Base-by-base conservation (phyloP, 345 rosid genomes). In the Rhodamnia rubescens region DNA sequence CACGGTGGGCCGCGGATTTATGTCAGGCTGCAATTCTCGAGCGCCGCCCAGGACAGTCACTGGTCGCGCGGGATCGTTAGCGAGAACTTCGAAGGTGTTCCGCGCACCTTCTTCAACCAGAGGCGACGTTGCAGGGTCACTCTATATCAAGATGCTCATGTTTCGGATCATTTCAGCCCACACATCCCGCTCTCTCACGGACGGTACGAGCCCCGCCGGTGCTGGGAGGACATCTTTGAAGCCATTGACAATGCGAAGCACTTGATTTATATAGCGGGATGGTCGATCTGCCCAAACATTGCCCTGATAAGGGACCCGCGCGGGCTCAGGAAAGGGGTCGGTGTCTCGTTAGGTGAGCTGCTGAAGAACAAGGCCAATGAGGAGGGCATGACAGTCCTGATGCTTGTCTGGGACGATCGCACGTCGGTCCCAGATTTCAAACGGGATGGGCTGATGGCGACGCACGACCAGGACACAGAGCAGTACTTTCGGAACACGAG, bases 361-460 rank as follows among this genome's bases (percentile, higher is more conserved):
- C 84, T 95, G 4, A 90, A 89, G 88, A 88, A 84, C 78, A 96
- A 95, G 87, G 98, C 98, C 0, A 36, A 69, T 5, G 86, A 90
- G 6, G 93, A 93, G 64, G 95, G 94, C 24, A 91, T 95, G 81
- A 88, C 81, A 1, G 98, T 96, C 52, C 87, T 96, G 9, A 44
- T 96, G 92, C 93, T 95, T 83, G 93, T 96, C 58, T 96, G 98
- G 99, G 98, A 95, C 82, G 98, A 93, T 64, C 89, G 94, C 87
- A 94, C 98, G 5, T 96, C 98, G 8, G 83, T 92, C 47, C 75
- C 82, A 12, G 75, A 85, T 14, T 55, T 96, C 10, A 93, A 85
- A 87, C 83, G 82, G 85, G 93, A 92, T 47, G 96, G 98, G 27
- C 86, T 95, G 85, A 95, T 96, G 99, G 89, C 82, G 53, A 96